Evolutionary conservation across 805 yeast genomes (phyloP).

Genomic region (Cyberlindnera galapagoensis): DNA sequence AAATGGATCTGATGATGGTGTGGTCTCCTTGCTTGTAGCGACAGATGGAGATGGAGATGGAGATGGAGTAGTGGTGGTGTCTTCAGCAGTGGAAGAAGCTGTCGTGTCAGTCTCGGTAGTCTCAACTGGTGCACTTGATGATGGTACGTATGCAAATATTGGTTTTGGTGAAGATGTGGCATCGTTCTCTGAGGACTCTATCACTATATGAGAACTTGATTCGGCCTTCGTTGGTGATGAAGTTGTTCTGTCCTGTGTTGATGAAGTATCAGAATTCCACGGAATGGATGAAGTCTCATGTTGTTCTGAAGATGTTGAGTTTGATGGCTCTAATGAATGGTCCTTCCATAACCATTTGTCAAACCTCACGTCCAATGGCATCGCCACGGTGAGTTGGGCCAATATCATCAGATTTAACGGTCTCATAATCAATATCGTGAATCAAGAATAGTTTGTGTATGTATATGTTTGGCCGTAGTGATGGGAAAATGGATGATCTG

Average conservation of each 20-base stretch:
- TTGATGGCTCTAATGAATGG: conserved; percentile 1
- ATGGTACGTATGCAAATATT: too few relatives aligned
- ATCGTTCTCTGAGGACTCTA: conserved; percentile 1
- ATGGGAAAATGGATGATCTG: too few relatives aligned
- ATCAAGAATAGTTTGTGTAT: too few relatives aligned
- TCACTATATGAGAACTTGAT: neutral
- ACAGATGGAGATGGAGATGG: conserved; percentile 1
- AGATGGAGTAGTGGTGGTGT: neutral
- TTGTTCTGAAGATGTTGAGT: neutral
- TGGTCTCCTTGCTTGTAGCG: neutral
- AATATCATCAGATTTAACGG: conserved; percentile 7
- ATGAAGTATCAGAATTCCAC: neutral
- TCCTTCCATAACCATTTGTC: conserved; percentile 7
- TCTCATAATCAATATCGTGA: too few relatives aligned
- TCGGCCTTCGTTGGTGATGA: neutral
- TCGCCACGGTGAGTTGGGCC: conserved; percentile 12
- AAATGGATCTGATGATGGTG: neutral
- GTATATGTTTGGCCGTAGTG: too few relatives aligned
- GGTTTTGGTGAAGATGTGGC: conserved; percentile 3
- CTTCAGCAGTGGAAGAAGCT: neutral
- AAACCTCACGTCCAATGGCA: conserved; percentile 11
- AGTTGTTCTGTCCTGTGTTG: too few relatives aligned
- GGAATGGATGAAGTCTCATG: neutral
- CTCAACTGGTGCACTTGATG: too few relatives aligned
- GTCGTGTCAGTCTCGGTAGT: conserved; percentile 2